phyloP scores from a whole-genome alignment of 2,329 filamentous ascomycete genomes.

The Aureobasidium subglaciale region DNA sequence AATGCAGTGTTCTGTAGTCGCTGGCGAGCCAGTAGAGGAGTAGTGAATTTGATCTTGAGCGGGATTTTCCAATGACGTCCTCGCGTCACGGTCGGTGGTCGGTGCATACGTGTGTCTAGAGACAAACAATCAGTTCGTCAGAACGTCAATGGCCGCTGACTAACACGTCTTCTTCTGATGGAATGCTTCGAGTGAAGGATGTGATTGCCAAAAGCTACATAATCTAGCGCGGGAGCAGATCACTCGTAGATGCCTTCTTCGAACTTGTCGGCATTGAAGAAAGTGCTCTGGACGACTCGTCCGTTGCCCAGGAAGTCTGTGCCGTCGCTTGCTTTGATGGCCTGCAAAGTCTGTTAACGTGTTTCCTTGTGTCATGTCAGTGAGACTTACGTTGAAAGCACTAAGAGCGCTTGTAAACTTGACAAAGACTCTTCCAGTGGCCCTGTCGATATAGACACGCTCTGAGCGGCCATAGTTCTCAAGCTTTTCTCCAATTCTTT shows the following conservation, averaged over 20 bases:
- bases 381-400: slow-evolving; percentile 64
- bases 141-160: no score
- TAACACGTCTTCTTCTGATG: no score
- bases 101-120: no score
- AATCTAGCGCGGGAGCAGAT: background rate
- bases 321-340: slow-evolving; percentile 82
- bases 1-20: no score
- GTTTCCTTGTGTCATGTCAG: no score
- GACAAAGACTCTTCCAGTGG: slow-evolving; percentile 67
- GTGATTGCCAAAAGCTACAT: background rate
- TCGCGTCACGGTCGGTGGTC: no score
- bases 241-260: slow-evolving; percentile 55
- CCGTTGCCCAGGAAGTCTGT: slow-evolving; percentile 80
- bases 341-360: slow-evolving; percentile 43
- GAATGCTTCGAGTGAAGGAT: no score
- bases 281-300: slow-evolving; percentile 62
- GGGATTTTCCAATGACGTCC: no score
- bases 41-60: no score
- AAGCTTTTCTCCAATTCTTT: slow-evolving; percentile 95
- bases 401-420: slow-evolving; percentile 83
- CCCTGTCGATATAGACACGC: slow-evolving; percentile 48
- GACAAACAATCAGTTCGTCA: no score
- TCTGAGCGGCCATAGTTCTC: slow-evolving; percentile 48
- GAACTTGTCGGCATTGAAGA: slow-evolving; percentile 77
- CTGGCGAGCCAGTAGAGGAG: no score